Evolutionary conservation across 805 yeast genomes (phyloP).

Genomic region (Starmerella powellii): DNA sequence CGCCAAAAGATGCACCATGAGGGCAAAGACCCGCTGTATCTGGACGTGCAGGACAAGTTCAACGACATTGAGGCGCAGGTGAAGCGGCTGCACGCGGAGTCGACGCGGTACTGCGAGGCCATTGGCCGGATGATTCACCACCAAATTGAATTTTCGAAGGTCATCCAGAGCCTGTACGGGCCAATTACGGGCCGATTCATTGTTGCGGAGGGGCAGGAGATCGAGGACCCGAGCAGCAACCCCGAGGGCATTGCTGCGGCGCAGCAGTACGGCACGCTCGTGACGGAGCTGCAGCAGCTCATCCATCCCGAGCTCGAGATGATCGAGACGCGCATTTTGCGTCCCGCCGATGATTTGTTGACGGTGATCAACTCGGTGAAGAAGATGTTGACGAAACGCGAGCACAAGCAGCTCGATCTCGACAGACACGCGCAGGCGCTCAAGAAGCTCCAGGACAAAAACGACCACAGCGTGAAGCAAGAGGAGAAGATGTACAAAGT

Average conservation of each 20-base stretch:
- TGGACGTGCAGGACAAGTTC: constrained; percentile 93
- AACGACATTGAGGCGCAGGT: constrained; percentile 84
- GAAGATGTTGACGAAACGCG: constrained; percentile 90
- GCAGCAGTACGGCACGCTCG: constrained; percentile 80
- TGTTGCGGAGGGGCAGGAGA: constrained; percentile 74
- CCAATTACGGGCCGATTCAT: constrained; percentile 80
- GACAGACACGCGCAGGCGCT: constrained; percentile 68
- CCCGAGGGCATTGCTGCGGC: constrained; percentile 95
- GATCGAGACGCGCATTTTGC: constrained; percentile 77
- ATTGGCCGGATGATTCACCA: constrained; percentile 88
- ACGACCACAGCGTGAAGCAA: constrained; percentile 74
- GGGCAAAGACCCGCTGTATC: constrained; percentile 67
- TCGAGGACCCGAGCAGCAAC: constrained; percentile 72
- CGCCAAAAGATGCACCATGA: constrained; percentile 82
- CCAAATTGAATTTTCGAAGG: constrained; percentile 90
- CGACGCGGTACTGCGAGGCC: constrained; percentile 78
- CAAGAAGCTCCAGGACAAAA: constrained; percentile 65
- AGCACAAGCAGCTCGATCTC: constrained; percentile 86
- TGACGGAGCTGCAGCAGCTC: constrained; percentile 70
- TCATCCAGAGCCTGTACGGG: constrained; percentile 89
- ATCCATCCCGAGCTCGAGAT: constrained; percentile 86
- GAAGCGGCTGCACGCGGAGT: constrained; percentile 76
- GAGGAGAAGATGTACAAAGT: constrained; percentile 83
- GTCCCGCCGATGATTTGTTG: constrained; percentile 83
- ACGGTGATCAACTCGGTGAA: constrained; percentile 70